phyloP scores from a whole-genome alignment of 129 eudicot species.

The Saposhnikovia divaricata region DNA sequence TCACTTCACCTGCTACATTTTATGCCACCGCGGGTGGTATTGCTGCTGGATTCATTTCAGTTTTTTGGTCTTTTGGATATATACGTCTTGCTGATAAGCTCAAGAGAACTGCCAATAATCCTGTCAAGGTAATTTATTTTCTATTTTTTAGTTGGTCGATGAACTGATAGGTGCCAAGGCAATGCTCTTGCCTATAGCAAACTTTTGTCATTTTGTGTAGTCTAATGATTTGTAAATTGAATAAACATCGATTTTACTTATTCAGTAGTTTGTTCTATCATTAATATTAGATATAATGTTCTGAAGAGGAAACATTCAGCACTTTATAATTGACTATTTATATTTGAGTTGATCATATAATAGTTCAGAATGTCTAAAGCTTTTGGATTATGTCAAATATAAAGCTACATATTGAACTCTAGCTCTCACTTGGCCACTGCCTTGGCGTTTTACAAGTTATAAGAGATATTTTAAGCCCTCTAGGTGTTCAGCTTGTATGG shows the following conservation, averaged over 20 bases:
- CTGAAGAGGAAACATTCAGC: background rate
- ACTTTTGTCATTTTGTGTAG: background rate
- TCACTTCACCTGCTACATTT: conserved; percentile 80
- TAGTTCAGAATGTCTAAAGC: background rate
- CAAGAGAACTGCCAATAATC: conserved; percentile 71
- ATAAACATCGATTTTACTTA: background rate
- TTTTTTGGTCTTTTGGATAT: conserved; percentile 93
- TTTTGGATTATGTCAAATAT: background rate
- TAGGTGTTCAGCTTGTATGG: background rate
- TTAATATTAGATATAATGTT: background rate
- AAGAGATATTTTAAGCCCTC: background rate
- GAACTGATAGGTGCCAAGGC: background rate
- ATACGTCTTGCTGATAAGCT: conserved; percentile 78
- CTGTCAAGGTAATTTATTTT: conserved; percentile 61
- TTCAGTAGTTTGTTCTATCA: background rate
- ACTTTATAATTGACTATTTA: background rate
- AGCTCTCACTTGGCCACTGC: background rate
- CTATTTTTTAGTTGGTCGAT: background rate
- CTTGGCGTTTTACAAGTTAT: background rate
- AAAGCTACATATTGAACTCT: background rate
- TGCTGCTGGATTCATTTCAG: conserved; percentile 82
- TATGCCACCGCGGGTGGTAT: conserved; percentile 87
- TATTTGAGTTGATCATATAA: background rate
- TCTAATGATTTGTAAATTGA: background rate
- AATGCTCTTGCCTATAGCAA: background rate